These are phyloP conservation scores for Sporobolomyces roseus DNA, from an alignment of 768 basidiomycete species.

Conservation along the genomic window DNA sequence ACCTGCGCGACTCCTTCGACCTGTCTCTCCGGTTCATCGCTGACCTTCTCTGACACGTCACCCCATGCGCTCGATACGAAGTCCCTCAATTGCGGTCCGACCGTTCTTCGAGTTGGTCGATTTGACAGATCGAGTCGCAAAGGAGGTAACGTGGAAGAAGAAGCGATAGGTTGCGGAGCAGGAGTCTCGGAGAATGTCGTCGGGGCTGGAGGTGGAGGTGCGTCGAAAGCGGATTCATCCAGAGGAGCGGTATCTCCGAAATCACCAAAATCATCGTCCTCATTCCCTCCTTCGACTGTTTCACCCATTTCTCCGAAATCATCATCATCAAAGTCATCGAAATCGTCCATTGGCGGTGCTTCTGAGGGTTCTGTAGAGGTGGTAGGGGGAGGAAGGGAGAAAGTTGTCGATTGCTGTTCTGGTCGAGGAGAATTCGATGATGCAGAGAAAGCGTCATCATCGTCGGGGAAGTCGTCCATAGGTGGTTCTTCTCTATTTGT, in stretches of 20 bases:
- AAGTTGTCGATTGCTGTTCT: background rate
- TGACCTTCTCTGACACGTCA: background rate
- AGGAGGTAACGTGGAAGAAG: slow-evolving; percentile 3
- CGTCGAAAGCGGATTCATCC: slow-evolving; percentile 25
- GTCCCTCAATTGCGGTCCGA: slow-evolving; percentile 22
- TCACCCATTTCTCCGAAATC: slow-evolving; percentile 29
- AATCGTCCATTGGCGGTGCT: slow-evolving; percentile 30
- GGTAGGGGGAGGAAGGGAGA: background rate
- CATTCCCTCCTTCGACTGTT: background rate
- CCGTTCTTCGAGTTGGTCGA: background rate
- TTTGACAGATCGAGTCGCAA: slow-evolving; percentile 15
- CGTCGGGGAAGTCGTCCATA: slow-evolving; percentile 11
- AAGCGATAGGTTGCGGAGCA: background rate
- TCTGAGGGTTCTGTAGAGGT: background rate
- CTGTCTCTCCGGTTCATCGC: slow-evolving; percentile 37
- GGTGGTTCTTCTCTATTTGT: slow-evolving; percentile 1
- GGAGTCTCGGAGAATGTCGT: too few species aligned
- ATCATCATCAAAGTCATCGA: slow-evolving; percentile 34
- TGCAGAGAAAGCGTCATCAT: background rate
- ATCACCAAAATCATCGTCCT: slow-evolving; percentile 38
- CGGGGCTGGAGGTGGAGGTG: background rate
- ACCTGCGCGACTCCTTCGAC: slow-evolving; percentile 33
- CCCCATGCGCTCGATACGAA: slow-evolving; percentile 20
- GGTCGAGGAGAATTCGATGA: background rate
- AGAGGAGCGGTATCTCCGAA: slow-evolving; percentile 23